Evolutionary conservation across 2,329 filamentous ascomycete genomes (phyloP).

Genomic region (Calonectria montana): DNA sequence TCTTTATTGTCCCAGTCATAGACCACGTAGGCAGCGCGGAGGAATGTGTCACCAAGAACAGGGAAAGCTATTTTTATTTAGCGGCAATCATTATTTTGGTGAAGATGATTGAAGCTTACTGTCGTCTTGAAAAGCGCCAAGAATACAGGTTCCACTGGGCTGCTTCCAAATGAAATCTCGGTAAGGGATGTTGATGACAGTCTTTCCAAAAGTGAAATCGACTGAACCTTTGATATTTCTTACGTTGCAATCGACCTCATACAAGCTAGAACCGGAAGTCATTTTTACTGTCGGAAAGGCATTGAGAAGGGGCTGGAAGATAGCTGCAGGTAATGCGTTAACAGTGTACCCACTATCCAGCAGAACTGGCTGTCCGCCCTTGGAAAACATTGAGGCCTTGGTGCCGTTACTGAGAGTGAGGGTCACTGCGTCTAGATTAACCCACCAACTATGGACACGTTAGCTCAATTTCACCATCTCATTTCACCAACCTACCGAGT

Average conservation of each 20-base stretch:
- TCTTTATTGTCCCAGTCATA: conserved; percentile 55
- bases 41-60: conserved; percentile 58
- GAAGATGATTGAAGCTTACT: conserved; percentile 17
- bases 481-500: conserved; percentile 40
- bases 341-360: conserved; percentile 77
- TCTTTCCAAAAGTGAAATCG: conserved; percentile 61
- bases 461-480: not conserved
- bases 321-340: conserved; percentile 70
- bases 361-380: conserved; percentile 58
- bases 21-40: conserved; percentile 57
- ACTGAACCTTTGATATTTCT: conserved; percentile 52
- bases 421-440: conserved; percentile 52
- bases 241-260: conserved; percentile 59
- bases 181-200: conserved; percentile 57
- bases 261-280: conserved; percentile 54
- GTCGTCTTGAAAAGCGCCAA: conserved; percentile 59
- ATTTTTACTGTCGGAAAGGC: conserved; percentile 59
- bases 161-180: conserved; percentile 59
- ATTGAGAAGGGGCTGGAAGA: conserved; percentile 59
- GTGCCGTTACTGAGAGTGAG: conserved; percentile 48
- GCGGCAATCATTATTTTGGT: not conserved
- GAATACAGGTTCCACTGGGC: conserved; percentile 47
- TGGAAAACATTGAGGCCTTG: conserved; percentile 57
- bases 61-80: conserved; percentile 40
- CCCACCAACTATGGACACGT: conserved; percentile 52